Conservation (phyloP, 1,284 basidiomycete species). For the Pisolithus thermaeus region DNA sequence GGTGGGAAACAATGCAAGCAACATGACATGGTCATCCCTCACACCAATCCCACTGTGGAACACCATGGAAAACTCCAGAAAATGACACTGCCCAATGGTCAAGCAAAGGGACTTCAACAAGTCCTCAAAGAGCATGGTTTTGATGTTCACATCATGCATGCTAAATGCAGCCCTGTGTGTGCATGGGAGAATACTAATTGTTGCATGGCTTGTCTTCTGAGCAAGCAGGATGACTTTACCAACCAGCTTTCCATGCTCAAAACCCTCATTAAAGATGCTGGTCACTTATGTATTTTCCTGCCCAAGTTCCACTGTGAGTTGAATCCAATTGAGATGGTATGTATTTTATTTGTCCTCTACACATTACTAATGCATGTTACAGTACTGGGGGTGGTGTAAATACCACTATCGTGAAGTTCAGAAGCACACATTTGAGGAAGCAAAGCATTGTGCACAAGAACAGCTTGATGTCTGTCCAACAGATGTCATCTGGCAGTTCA, state of each 20-base stretch:
- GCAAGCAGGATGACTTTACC: too few relatives aligned
- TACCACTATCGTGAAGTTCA: background rate
- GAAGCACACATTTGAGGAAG: background rate
- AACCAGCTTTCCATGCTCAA: too few relatives aligned
- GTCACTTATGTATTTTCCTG: conserved; percentile 8
- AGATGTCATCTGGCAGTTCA: background rate
- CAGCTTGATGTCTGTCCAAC: too few relatives aligned
- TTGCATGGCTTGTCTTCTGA: conserved; percentile 16
- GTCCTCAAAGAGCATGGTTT: conserved; percentile 32
- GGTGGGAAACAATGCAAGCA: conserved; percentile 2
- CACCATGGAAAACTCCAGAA: conserved; percentile 1
- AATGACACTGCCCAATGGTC: conserved; percentile 4
- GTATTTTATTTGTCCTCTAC: background rate
- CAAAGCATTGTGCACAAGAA: too few relatives aligned
- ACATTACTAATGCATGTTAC: too few relatives aligned
- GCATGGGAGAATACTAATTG: conserved; percentile 20
- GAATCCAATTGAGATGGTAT: background rate
- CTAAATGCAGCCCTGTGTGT: conserved; percentile 29
- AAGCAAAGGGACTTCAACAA: conserved; percentile 21
- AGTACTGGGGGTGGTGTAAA: background rate
- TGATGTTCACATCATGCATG: conserved; percentile 16
- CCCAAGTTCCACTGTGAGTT: conserved; percentile 3
- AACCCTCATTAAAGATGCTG: too few relatives aligned
- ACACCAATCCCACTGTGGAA: background rate
- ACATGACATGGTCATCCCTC: background rate